These are phyloP conservation scores for Blastomyces percursus DNA, from an alignment of 2,329 filamentous ascomycete genomes.

Conservation along the genomic window DNA sequence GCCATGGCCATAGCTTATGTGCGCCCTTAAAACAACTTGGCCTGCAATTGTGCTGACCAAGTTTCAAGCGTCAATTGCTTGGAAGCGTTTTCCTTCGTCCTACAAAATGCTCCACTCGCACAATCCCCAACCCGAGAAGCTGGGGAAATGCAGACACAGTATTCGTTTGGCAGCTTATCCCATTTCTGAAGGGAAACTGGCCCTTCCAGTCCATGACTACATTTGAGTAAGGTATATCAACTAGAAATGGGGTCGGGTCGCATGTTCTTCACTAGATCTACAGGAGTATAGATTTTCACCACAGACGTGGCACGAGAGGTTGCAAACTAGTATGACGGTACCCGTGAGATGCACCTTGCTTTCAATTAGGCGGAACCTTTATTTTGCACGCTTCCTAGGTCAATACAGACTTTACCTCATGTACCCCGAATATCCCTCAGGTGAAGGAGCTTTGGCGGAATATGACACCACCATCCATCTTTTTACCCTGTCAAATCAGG, in stretches of 20 bases:
- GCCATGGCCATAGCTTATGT: no score
- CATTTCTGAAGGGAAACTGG: background rate
- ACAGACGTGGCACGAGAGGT: background rate
- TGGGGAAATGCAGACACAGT: no score
- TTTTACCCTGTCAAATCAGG: conserved; percentile 23
- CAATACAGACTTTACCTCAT: background rate
- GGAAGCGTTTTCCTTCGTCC: no score
- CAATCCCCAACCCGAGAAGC: no score
- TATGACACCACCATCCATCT: conserved; percentile 33
- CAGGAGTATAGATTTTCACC: background rate
- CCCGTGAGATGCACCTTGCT: background rate
- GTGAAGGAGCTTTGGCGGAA: conserved; percentile 35
- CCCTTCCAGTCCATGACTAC: background rate
- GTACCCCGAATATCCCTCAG: background rate
- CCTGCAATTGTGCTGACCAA: background rate
- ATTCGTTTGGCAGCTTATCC: background rate
- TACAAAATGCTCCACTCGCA: no score
- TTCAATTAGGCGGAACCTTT: background rate
- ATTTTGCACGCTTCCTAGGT: background rate
- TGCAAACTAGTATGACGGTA: no score
- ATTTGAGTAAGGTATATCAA: background rate
- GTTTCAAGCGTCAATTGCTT: background rate
- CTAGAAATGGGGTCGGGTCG: background rate
- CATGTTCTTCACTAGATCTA: background rate
- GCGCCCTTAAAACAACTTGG: no score